These are phyloP conservation scores for Lactarius quietus DNA, from an alignment of 768 basidiomycete genomes.

Conservation along the genomic window DNA sequence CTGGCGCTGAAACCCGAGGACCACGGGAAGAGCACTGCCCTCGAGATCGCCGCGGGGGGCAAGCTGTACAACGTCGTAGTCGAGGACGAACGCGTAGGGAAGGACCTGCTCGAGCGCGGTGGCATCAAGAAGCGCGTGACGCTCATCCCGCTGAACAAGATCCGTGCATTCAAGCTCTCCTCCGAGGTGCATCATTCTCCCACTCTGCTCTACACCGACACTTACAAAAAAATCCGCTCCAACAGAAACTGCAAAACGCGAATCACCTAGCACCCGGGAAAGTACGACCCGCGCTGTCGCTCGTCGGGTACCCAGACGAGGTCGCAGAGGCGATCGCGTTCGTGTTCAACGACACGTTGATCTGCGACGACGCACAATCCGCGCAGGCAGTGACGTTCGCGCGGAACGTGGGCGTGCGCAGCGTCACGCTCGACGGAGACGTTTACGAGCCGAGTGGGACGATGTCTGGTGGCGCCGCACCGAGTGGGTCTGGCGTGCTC, in stretches of 20 bases:
- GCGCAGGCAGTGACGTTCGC: constrained; percentile 89
- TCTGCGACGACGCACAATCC: constrained; percentile 84
- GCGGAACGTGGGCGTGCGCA: constrained; percentile 61
- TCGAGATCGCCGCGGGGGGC: constrained; percentile 89
- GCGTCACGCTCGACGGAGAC: constrained; percentile 92
- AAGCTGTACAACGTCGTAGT: constrained; percentile 94
- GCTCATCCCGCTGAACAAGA: constrained; percentile 92
- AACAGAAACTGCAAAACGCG: constrained; percentile 77
- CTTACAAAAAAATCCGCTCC: not conserved
- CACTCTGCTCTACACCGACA: not conserved
- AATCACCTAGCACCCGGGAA: constrained; percentile 71
- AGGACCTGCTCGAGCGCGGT: constrained; percentile 74
- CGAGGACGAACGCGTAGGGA: constrained; percentile 84
- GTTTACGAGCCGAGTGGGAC: constrained; percentile 96
- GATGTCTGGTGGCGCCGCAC: constrained; percentile 86
- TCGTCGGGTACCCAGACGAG: constrained; percentile 78
- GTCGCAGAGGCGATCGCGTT: constrained; percentile 87
- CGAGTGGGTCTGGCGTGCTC: constrained; percentile 67
- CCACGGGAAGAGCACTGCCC: constrained; percentile 78
- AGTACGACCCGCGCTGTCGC: constrained; percentile 81
- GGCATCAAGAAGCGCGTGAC: constrained; percentile 84
- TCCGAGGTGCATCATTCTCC: constrained; percentile 40
- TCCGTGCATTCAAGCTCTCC: constrained; percentile 56
- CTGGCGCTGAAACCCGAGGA: constrained; percentile 68
- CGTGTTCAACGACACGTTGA: constrained; percentile 90